These are phyloP conservation scores for Amanita brunnescens DNA, from an alignment of 768 basidiomycete species.

Conservation along the genomic window DNA sequence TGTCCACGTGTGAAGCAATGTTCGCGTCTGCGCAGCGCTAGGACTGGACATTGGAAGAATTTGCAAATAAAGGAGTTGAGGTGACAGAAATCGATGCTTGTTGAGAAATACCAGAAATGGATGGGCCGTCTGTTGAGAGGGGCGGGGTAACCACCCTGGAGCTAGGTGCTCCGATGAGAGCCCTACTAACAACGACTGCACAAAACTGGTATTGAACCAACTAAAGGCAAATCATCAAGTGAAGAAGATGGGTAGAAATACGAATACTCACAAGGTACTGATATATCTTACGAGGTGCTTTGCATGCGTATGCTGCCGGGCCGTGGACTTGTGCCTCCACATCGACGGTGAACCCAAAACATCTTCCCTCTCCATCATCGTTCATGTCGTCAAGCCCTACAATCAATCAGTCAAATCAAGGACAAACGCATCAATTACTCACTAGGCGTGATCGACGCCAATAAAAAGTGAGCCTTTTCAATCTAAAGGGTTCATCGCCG, in stretches of 20 bases:
- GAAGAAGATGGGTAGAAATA: not conserved
- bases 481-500: too few relatives aligned
- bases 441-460: too few relatives aligned
- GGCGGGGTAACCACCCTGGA: slow-evolving; percentile 68
- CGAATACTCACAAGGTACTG: slow-evolving; percentile 38
- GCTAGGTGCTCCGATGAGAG: slow-evolving; percentile 65
- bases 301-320: too few relatives aligned
- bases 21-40: slow-evolving; percentile 25
- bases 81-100: slow-evolving; percentile 65
- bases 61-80: slow-evolving; percentile 49
- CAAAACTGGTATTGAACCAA: slow-evolving; percentile 48
- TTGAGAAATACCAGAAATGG: slow-evolving; percentile 61
- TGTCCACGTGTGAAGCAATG: slow-evolving; percentile 49
- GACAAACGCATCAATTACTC: too few relatives aligned
- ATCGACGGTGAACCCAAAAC: too few relatives aligned
- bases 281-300: too few relatives aligned
- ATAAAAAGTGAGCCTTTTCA: too few relatives aligned
- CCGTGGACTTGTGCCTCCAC: too few relatives aligned
- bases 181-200: slow-evolving; percentile 39
- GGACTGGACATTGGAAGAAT: slow-evolving; percentile 39
- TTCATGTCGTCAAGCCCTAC: too few relatives aligned
- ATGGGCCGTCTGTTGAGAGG: slow-evolving; percentile 64
- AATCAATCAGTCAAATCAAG: too few relatives aligned
- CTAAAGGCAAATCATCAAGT: slow-evolving; percentile 21
- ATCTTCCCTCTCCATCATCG: too few relatives aligned